These are phyloP conservation scores for Pichia nakasei DNA, from an alignment of 805 yeast species.

Conservation along the genomic window DNA sequence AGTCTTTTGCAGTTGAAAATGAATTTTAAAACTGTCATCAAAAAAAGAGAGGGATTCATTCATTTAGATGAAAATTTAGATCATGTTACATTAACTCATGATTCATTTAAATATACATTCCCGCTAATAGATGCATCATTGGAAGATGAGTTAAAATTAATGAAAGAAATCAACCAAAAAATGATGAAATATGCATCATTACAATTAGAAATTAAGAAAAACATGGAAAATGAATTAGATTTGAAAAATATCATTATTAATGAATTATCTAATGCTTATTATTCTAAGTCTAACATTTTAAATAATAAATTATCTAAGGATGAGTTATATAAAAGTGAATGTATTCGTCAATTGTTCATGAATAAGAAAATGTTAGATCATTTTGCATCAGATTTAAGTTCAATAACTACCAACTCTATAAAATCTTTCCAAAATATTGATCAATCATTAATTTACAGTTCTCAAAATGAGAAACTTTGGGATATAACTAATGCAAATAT, in stretches of 20 bases:
- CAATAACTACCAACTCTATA: neutral
- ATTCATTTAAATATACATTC: neutral
- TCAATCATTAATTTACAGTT: neutral
- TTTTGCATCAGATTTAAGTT: neutral
- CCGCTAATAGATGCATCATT: neutral
- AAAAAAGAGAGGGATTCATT: neutral
- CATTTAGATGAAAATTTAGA: neutral
- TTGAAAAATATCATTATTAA: constrained; percentile 3
- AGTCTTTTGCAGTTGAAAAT: neutral
- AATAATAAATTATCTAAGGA: neutral
- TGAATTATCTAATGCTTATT: constrained; percentile 2
- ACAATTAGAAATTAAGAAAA: neutral
- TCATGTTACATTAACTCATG: neutral
- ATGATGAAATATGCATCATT: neutral
- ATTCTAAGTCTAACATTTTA: neutral
- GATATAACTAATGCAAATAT: neutral
- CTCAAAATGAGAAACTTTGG: neutral
- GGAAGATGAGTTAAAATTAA: neutral
- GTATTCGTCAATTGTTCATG: neutral
- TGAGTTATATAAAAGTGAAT: neutral
- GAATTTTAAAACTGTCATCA: neutral
- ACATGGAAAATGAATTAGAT: neutral
- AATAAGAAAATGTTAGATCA: neutral
- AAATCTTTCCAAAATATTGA: neutral
- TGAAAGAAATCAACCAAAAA: neutral